These are phyloP conservation scores for Phlebiopsis gigantea DNA, from an alignment of 768 basidiomycete genomes.

Conservation along the genomic window DNA sequence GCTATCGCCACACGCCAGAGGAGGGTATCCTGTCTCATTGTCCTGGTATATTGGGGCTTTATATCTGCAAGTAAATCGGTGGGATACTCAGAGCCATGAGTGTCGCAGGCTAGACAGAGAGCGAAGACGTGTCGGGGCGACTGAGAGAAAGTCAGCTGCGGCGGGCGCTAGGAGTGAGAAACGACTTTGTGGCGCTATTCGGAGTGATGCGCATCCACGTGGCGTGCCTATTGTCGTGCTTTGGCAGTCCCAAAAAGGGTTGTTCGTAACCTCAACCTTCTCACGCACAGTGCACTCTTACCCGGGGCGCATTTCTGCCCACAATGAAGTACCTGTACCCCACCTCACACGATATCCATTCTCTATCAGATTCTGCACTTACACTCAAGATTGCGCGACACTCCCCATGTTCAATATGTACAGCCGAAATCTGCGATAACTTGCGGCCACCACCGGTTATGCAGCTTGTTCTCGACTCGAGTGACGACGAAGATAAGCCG, in stretches of 20 bases:
- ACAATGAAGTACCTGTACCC: constrained; percentile 68
- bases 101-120: background rate
- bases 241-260: constrained; percentile 3
- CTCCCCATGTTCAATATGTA: constrained; percentile 61
- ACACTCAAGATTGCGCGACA: constrained; percentile 82
- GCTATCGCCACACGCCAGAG: background rate
- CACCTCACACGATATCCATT: constrained; percentile 43
- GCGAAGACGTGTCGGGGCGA: background rate
- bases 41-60: no score
- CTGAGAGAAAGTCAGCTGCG: background rate
- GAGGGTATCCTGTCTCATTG: no score
- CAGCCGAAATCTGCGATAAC: constrained; percentile 48
- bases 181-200: constrained; percentile 7
- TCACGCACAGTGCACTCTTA: background rate
- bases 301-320: background rate
- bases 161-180: background rate
- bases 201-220: constrained; percentile 1
- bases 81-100: background rate
- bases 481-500: constrained; percentile 58
- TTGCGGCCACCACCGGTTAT: constrained; percentile 59
- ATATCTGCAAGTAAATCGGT: no score
- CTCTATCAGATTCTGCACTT: constrained; percentile 44
- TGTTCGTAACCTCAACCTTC: constrained; percentile 2
- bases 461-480: constrained; percentile 56
- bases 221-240: background rate